These are phyloP conservation scores for Apiotrichum laibachii DNA, from an alignment of 1,284 basidiomycete species.

Conservation along the genomic window DNA sequence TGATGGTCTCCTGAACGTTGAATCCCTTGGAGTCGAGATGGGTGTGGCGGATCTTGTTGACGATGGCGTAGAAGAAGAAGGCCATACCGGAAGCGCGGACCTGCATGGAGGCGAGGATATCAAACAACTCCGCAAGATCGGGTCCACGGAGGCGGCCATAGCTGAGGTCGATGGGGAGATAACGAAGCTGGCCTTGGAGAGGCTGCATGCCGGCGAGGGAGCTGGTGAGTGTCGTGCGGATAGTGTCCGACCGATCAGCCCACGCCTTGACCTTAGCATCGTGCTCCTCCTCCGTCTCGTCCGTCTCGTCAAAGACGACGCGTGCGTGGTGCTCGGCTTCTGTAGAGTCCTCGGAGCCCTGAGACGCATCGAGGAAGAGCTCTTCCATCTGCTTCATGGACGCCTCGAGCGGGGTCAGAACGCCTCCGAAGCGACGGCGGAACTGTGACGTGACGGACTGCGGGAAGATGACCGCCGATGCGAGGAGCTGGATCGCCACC, in stretches of 20 bases:
- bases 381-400: constrained; percentile 35
- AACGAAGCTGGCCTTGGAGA: constrained; percentile 41
- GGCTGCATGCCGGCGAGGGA: constrained; percentile 41
- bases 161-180: constrained; percentile 46
- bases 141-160: constrained; percentile 42
- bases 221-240: constrained; percentile 34
- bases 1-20: constrained; percentile 11
- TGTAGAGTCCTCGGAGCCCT: constrained; percentile 1
- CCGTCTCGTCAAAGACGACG: constrained; percentile 7
- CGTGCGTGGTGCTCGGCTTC: neutral
- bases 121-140: constrained; percentile 43
- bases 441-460: constrained; percentile 46
- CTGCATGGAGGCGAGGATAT: constrained; percentile 38
- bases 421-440: constrained; percentile 37
- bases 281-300: neutral
- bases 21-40: constrained; percentile 48
- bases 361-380: constrained; percentile 28
- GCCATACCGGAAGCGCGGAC: constrained; percentile 46
- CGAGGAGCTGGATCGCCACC: constrained; percentile 35
- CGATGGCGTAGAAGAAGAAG: constrained; percentile 50
- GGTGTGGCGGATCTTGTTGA: constrained; percentile 39
- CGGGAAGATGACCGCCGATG: constrained; percentile 44
- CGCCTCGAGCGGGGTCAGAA: constrained; percentile 34
- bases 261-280: constrained; percentile 32
- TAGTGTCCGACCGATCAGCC: constrained; percentile 34